Evolutionary conservation across 345 rosid species (phyloP).

Genomic region (Hibiscus mutabilis): DNA sequence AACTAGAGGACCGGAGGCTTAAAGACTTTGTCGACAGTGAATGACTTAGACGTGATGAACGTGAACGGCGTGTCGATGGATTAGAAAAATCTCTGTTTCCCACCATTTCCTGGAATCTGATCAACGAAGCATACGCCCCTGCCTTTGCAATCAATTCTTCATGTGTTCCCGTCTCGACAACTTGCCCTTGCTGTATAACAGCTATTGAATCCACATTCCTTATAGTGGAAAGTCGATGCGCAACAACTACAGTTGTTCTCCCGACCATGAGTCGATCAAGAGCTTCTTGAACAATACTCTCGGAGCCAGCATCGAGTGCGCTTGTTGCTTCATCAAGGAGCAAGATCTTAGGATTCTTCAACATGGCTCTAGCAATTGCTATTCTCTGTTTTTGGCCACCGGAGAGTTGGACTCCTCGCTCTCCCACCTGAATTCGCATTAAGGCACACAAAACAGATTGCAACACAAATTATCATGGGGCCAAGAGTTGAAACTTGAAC

Average conservation of each 20-base stretch:
- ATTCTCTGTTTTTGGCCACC: slow-evolving; percentile 99
- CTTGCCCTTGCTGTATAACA: slow-evolving; percentile 94
- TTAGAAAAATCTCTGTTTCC: slow-evolving; percentile 81
- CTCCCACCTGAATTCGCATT: slow-evolving; percentile 63
- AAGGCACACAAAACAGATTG: neutral
- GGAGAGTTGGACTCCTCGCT: slow-evolving; percentile 91
- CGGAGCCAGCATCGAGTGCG: slow-evolving; percentile 96
- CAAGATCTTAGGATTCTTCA: slow-evolving; percentile 88
- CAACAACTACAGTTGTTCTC: slow-evolving; percentile 92
- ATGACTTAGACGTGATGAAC: slow-evolving; percentile 83
- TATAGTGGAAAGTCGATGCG: slow-evolving; percentile 94
- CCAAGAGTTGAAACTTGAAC: neutral
- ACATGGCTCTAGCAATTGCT: slow-evolving; percentile 94
- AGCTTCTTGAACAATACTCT: slow-evolving; percentile 97
- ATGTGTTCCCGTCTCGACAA: slow-evolving; percentile 89
- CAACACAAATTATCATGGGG: neutral
- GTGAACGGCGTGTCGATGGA: slow-evolving; percentile 76
- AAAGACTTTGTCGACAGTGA: slow-evolving; percentile 91
- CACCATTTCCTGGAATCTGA: slow-evolving; percentile 92
- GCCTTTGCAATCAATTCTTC: slow-evolving; percentile 80
- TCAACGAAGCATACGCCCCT: slow-evolving; percentile 81
- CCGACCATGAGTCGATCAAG: slow-evolving; percentile 96
- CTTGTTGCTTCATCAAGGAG: slow-evolving; percentile 99
- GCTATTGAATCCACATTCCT: slow-evolving; percentile 91
- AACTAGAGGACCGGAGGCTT: slow-evolving; percentile 90